Base-by-base conservation (phyloP, 1,284 basidiomycete genomes). In the Stygiomarasmius scandens region DNA sequence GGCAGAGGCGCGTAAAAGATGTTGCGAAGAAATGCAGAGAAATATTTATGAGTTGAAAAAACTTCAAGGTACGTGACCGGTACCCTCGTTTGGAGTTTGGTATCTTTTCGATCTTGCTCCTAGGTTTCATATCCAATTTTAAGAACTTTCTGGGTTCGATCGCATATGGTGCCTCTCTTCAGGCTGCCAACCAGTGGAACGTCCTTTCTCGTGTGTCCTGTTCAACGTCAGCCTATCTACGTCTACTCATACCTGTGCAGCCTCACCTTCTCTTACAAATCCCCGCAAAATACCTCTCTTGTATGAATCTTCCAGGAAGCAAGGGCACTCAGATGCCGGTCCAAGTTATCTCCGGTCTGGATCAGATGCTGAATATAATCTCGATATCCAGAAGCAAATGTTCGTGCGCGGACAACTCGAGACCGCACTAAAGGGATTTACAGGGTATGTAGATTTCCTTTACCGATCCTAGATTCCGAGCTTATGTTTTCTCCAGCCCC, bases 111-210 rank as follows among this genome's bases (percentile, higher is more conserved):
- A n/a, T 27, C 29, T 16, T 27, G n/a, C n/a, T n/a, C n/a, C n/a
- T n/a, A 60, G 58, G 58, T 11, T 60, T 56, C 25, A 34, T 43
- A 22, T 60, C 58, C 5, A 41, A 54, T 34, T 53, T 56, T 19
- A 29, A 49, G 23, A 48, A 52, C 45, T 60, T 60, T 34, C 45
- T 54, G 27, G 49, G 58, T 60, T n/a, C n/a, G n/a, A n/a, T n/a
- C n/a, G n/a, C n/a, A 27, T 56, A 50, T 38, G 41, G 48, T 24
- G 34, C 24, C 14, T 43, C 49, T 23, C 38, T 56, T 9, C 47
- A 56, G 23, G 29, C 47, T 24, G 19, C 48, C 10, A 56, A 20
- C 27, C 32, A 32, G 23, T 51, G 23, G 47, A 38, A 38, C 23
- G 41, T 55, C 22, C 52, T 53, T 12, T 49, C 52, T 24, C 58